Evolutionary conservation across 2,329 filamentous ascomycete genomes (phyloP), one percentile per base, ranked within the genome.

Genomic region (Botrytis deweyae): DNA sequence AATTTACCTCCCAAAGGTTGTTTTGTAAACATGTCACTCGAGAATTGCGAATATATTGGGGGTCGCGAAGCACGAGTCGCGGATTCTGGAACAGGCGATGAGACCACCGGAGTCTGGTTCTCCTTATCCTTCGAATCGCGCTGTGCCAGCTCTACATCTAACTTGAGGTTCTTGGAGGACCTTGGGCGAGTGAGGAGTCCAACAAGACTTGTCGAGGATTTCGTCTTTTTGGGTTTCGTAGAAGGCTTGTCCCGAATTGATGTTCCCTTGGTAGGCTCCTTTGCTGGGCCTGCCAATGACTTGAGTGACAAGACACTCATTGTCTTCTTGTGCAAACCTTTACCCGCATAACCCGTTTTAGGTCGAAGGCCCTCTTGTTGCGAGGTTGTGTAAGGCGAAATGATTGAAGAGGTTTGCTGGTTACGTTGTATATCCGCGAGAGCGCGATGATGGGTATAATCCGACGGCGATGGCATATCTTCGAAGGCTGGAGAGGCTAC

Each of bases 1-100:
- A 82, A 82, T 72, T 81, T 81, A 44, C 78, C 79, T 67, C 77
- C 79, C 38, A 78, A 84, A 83, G 73, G 86, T 83, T 81, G 78
- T 64, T 78, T 78, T 10, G 78, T 70, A 61, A 81, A 77, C 77
- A 81, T 74, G 78, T 81, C 81, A 75, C 82, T 85, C 64, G 85
- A 83, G 80, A 95, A 96, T 79, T 96, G 91, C 22, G 92, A 89
- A 86, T 93, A 97, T 73, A 95, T 94, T 38, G 95, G 94, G 2
- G 92, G 90, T 29, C 88, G 86, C 16, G 83, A 77, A 12, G 78
- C 77, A 8, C 78, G 83, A 79, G 68, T 83, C 59, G 84, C 83
- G 25, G 82, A 81, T 12, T 82, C 79, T 20, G 84, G n/a, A 16
- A 33, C 81, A 6, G 84, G 85, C 74, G 85, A 83, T 1, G 86